phyloP scores from a whole-genome alignment of 257 asterid genomes.

The Solanum ahanhuiri region DNA sequence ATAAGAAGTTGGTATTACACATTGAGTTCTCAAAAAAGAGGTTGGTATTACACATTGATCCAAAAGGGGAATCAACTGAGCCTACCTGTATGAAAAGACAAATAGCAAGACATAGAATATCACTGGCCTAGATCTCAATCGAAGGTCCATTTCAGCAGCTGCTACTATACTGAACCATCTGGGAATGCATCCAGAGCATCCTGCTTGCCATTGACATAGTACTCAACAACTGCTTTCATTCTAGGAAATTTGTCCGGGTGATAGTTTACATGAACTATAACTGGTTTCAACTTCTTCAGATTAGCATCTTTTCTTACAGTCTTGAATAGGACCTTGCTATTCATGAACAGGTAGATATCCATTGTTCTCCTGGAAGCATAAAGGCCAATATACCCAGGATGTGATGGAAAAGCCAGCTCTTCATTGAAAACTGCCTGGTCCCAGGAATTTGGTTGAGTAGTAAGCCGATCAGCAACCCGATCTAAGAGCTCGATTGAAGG shows the following conservation, averaged over 20 bases:
- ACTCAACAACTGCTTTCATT: constrained; percentile 21
- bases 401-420: constrained; percentile 16
- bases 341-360: constrained; percentile 21
- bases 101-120: not conserved
- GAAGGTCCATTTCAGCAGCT: not conserved
- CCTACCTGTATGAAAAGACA: constrained; percentile 3
- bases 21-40: not conserved
- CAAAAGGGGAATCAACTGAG: not conserved
- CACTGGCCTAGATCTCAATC: not conserved
- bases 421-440: constrained; percentile 25
- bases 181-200: constrained; percentile 20
- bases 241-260: constrained; percentile 21
- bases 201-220: constrained; percentile 15
- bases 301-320: constrained; percentile 8
- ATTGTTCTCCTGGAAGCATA: constrained; percentile 19
- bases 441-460: constrained; percentile 8
- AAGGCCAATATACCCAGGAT: constrained; percentile 18
- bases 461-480: constrained; percentile 20
- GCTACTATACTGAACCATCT: constrained; percentile 10
- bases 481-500: constrained; percentile 19
- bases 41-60: constrained; percentile 2
- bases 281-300: constrained; percentile 19
- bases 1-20: not conserved
- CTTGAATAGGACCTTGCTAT: constrained; percentile 22
- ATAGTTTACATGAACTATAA: constrained; percentile 17